Conservation (phyloP, 75 land plant species). For the Chamaecyparis obtusa region DNA sequence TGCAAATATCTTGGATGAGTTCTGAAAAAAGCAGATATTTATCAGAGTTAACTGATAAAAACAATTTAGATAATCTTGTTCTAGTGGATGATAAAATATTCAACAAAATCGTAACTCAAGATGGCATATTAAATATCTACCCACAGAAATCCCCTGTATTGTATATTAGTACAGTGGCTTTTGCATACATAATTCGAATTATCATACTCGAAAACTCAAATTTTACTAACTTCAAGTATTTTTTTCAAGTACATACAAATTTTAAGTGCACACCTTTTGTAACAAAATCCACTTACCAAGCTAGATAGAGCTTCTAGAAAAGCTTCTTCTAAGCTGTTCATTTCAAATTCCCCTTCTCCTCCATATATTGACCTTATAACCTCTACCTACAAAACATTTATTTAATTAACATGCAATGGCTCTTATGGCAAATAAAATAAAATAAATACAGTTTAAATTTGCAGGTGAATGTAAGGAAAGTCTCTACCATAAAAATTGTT, state of each 20-base stretch:
- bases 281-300: neutral
- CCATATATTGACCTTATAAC: slow-evolving; percentile 14
- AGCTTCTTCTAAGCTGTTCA: slow-evolving; percentile 4
- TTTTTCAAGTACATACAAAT: neutral
- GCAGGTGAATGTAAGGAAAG: neutral
- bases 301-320: slow-evolving; percentile 8
- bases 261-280: neutral
- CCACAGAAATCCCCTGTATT: neutral
- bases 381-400: slow-evolving; percentile 9
- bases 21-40: neutral
- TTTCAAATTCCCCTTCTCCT: slow-evolving; percentile 18
- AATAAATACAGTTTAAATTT: neutral
- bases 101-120: neutral
- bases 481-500: neutral
- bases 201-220: neutral
- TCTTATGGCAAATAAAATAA: neutral
- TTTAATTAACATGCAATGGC: neutral
- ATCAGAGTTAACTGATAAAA: neutral
- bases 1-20: neutral
- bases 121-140: neutral
- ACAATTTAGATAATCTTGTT: neutral
- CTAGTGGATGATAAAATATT: neutral
- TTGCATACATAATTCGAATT: neutral
- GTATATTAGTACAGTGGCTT: neutral
- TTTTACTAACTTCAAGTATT: neutral